These are phyloP conservation scores for Arxiozyma heterogenica DNA, from an alignment of 1,139 yeast species.

Conservation along the genomic window DNA sequence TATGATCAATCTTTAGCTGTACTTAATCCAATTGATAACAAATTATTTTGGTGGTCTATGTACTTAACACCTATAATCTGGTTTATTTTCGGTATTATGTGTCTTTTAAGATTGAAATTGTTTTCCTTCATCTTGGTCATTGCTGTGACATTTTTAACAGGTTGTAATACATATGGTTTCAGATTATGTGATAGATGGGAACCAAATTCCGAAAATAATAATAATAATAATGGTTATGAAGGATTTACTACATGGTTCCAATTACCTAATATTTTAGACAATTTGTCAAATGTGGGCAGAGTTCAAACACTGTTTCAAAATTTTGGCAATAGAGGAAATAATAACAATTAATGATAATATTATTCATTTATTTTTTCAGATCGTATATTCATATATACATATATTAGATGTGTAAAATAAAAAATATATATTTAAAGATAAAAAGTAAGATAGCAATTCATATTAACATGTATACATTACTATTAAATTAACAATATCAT, in stretches of 20 bases:
- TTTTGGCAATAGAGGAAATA: conserved; percentile 3
- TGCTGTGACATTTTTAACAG: conserved; percentile 61
- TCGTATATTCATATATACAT: too few relatives aligned
- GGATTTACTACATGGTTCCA: conserved; percentile 23
- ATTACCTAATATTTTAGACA: conserved; percentile 23
- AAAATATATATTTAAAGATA: too few relatives aligned
- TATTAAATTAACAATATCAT: too few relatives aligned
- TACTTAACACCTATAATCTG: conserved; percentile 71
- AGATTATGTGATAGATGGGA: conserved; percentile 76
- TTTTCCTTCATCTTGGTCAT: conserved; percentile 58
- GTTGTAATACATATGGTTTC: conserved; percentile 81
- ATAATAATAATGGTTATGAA: conserved; percentile 6
- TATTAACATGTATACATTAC: too few relatives aligned
- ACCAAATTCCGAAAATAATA: conserved; percentile 14
- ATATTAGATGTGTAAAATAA: too few relatives aligned
- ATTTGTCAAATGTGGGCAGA: conserved; percentile 20
- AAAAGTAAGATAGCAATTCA: too few relatives aligned
- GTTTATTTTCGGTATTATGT: conserved; percentile 64
- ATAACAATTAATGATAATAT: neutral
- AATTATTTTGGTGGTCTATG: conserved; percentile 73
- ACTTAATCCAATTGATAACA: conserved; percentile 86
- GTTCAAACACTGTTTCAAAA: conserved; percentile 25
- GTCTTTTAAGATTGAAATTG: conserved; percentile 68
- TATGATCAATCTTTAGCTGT: conserved; percentile 30
- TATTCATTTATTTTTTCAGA: too few relatives aligned